Conservation (phyloP, 371 early-diverging fungal genomes). For the Actinomortierella wolfii region DNA sequence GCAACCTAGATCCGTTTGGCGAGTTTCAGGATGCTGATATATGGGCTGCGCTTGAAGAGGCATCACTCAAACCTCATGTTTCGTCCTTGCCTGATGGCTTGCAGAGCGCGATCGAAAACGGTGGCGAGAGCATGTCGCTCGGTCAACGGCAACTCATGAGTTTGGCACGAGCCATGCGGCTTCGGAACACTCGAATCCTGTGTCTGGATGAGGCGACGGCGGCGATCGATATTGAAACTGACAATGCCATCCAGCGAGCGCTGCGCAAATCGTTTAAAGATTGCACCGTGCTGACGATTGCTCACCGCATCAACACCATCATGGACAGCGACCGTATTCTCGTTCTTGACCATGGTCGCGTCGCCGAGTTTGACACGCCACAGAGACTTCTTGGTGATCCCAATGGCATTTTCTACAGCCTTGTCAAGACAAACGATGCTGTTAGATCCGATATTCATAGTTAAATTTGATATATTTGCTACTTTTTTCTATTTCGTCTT, state of each 20-base stretch:
- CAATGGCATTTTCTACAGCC: conserved; percentile 55
- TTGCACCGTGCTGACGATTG: conserved; percentile 83
- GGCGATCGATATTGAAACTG: conserved; percentile 70
- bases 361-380: conserved; percentile 79
- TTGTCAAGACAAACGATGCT: conserved; percentile 46
- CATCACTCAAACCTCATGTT: conserved; percentile 55
- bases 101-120: conserved; percentile 54
- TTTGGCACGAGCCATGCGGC: conserved; percentile 75
- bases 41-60: conserved; percentile 75
- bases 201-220: conserved; percentile 68
- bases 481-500: too few species aligned
- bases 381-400: conserved; percentile 51
- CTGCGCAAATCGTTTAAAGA: conserved; percentile 75
- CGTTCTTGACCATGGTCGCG: conserved; percentile 71
- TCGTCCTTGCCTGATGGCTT: conserved; percentile 52
- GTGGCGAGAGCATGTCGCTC: conserved; percentile 70
- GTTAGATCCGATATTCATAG: neutral
- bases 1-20: conserved; percentile 81
- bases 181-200: conserved; percentile 63
- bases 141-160: conserved; percentile 83
- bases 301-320: conserved; percentile 79
- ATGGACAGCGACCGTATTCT: conserved; percentile 81
- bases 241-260: conserved; percentile 70
- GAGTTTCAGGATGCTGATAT: conserved; percentile 72
- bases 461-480: too few species aligned